Evolutionary conservation across 2,329 filamentous ascomycete species (phyloP).

Genomic region (Cordyceps javanica): DNA sequence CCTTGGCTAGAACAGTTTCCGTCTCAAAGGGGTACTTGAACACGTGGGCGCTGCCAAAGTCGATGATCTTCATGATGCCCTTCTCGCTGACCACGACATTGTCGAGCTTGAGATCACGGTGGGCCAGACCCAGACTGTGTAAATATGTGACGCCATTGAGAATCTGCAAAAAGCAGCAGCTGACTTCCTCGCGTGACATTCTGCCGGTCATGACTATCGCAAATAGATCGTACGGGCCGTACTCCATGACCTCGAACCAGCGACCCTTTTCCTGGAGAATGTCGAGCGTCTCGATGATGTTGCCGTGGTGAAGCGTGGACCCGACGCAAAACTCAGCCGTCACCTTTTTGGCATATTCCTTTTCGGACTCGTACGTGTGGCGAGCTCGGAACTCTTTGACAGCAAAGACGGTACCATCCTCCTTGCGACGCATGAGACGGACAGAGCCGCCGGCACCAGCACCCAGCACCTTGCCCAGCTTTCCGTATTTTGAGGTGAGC

Average conservation of each 20-base stretch:
- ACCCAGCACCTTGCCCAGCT: constrained; percentile 88
- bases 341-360: constrained; percentile 96
- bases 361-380: constrained; percentile 88
- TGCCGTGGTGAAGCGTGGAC: constrained; percentile 92
- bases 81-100: constrained; percentile 96
- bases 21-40: constrained; percentile 97
- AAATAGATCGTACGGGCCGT: constrained; percentile 91
- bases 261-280: constrained; percentile 89
- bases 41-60: constrained; percentile 95
- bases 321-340: constrained; percentile 98
- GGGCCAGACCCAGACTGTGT: constrained; percentile 89
- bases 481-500: constrained; percentile 85
- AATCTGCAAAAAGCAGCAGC: constrained; percentile 89
- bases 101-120: constrained; percentile 92
- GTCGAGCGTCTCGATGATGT: constrained; percentile 96
- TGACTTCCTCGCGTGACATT: constrained; percentile 87
- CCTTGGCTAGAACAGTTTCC: constrained; percentile 37
- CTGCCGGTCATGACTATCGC: constrained; percentile 98
- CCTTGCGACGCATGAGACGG: constrained; percentile 85
- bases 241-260: constrained; percentile 99
- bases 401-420: constrained; percentile 88
- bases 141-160: constrained; percentile 90
- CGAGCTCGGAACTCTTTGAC: constrained; percentile 94
- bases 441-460: constrained; percentile 94
- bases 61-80: constrained; percentile 99